Base-by-base conservation (phyloP, 2,329 filamentous ascomycete species). In the Pseudonectria foliicola region DNA sequence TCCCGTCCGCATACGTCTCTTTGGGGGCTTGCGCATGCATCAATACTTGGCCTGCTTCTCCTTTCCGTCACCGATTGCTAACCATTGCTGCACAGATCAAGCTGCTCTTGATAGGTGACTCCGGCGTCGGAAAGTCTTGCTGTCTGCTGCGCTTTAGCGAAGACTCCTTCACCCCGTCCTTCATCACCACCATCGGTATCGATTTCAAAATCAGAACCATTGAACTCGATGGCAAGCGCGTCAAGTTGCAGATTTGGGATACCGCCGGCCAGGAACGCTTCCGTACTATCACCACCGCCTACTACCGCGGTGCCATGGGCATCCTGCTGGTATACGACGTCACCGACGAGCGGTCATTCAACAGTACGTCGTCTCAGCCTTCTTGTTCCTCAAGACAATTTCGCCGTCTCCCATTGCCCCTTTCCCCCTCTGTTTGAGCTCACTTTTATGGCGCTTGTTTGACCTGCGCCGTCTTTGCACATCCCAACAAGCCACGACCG, bases 161-260 rank as follows among this genome's bases (percentile, higher is more conserved):
- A 69, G 89, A 95, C 72, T 93, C 86, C 30, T 95, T 95, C 70
- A 95, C 89, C 34, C 89, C 89, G 28, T 94, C 87, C 53, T 95
- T 95, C 74, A 95, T 95, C 72, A 95, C 89, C 44, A 98, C 92
- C 45, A 98, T 98, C 66, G 92, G 92, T 52, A 96, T 98, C 71
- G 92, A 98, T 70, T 98, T 98, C 74, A 98, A 98, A 77, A 98
- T 98, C 62, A 80, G 92, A 50, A 98, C 92, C 48, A 98, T 98
- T 68, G 92, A 98, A 70, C 75, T 98, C 52, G 92, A 98, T 67
- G 90, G 90, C 61, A 98, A 98, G 78, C 79, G 90, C 45, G 92
- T 98, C 56, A 98, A 98, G 75, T 71, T 98, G 61, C 92, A 98
- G 72, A 98, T 98, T 67, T 98, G 92, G 92, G 92, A 98, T 60